These are phyloP conservation scores for Catunica adiposa DNA, from an alignment of 2,329 filamentous ascomycete species.

Conservation along the genomic window DNA sequence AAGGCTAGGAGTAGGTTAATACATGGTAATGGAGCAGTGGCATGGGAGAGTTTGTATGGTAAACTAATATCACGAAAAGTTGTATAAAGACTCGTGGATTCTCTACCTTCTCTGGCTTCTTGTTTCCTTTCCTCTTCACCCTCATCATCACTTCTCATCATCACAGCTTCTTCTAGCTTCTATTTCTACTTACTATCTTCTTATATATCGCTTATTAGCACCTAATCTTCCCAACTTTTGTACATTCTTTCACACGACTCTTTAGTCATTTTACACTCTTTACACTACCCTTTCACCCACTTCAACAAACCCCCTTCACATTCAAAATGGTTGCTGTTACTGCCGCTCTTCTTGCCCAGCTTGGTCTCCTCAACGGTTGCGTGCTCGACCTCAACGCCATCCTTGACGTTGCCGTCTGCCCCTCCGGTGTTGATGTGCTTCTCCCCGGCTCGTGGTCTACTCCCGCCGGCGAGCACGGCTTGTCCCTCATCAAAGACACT, in stretches of 20 bases:
- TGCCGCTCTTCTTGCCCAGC: conserved; percentile 3
- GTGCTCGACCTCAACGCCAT: conserved; percentile 8
- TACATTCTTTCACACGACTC: not conserved
- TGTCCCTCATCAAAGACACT: not conserved
- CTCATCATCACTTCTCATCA: conserved; percentile 11
- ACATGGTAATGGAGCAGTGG: not conserved
- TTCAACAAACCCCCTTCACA: not conserved
- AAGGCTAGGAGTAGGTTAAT: not conserved
- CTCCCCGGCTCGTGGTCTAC: not conserved
- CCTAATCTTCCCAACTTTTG: not conserved
- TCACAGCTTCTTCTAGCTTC: conserved; percentile 8
- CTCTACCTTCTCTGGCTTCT: not conserved
- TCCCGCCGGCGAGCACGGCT: not conserved
- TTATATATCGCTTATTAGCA: not conserved
- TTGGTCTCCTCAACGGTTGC: conserved; percentile 12
- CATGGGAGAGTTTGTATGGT: too few species aligned
- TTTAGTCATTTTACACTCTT: not conserved
- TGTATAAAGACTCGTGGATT: conserved; percentile 11
- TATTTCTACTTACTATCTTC: not conserved
- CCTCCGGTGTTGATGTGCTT: not conserved
- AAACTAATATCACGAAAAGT: not conserved
- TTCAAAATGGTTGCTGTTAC: conserved; percentile 14
- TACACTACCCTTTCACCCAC: not conserved
- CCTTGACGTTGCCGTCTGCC: conserved; percentile 4
- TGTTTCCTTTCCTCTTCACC: conserved; percentile 13